A percentile compares a stretch with the other conserved stretches of the same genome.
Conservation (phyloP, 2,329 filamentous ascomycete genomes). For the Aspergillus glaucus region DNA sequence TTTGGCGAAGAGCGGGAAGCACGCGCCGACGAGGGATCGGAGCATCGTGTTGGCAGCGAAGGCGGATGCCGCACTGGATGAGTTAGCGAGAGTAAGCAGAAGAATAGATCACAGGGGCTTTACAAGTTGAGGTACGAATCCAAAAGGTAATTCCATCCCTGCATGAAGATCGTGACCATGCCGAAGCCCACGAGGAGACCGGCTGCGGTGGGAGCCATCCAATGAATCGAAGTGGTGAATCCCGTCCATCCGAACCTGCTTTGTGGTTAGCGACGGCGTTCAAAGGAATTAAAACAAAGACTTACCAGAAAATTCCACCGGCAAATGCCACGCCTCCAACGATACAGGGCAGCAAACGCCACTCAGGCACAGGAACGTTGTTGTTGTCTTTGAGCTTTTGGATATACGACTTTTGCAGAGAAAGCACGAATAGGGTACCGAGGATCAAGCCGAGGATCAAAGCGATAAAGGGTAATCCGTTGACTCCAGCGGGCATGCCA, state of each 20-base stretch:
- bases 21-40: conserved; percentile 15
- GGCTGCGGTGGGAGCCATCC: conserved; percentile 17
- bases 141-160: conserved; percentile 17
- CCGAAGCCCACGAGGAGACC: conserved; percentile 18
- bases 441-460: conserved; percentile 14
- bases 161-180: conserved; percentile 18
- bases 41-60: conserved; percentile 19
- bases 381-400: conserved; percentile 14
- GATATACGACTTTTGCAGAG: conserved; percentile 9
- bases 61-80: conserved; percentile 13
- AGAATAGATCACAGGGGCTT: not conserved
- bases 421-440: conserved; percentile 12
- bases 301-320: conserved; percentile 17
- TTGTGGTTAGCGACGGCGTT: not conserved
- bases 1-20: conserved; percentile 16
- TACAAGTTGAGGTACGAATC: conserved; percentile 17
- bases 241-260: conserved; percentile 22
- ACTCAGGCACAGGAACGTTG: conserved; percentile 16
- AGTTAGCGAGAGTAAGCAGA: not conserved
- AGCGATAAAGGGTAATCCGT: conserved; percentile 15
- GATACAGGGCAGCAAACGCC: conserved; percentile 18
- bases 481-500: conserved; percentile 10
- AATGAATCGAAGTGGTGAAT: conserved; percentile 13
- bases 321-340: conserved; percentile 15
- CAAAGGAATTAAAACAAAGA: not conserved